These are phyloP conservation scores for Globisporangium uncinulatum DNA, from an alignment of 352 stramenopile genomes.

Conservation along the genomic window DNA sequence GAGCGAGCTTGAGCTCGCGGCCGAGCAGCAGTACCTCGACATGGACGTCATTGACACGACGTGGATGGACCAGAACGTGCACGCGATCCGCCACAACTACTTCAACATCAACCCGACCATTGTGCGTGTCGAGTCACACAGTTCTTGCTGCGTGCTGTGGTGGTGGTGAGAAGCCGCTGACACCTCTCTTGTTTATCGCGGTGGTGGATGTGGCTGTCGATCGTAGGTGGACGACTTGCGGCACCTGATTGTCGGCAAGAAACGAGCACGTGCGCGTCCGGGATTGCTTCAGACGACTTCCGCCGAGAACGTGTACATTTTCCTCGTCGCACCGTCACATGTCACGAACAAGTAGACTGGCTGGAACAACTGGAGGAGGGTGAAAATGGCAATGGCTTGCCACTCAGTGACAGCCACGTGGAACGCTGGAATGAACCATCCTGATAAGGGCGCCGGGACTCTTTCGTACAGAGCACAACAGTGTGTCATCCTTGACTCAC, in stretches of 20 bases:
- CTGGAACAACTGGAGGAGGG: not conserved
- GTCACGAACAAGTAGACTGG: conserved; percentile 21
- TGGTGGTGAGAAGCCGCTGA: no score
- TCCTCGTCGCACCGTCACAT: conserved; percentile 32
- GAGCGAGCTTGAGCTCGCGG: conserved; percentile 24
- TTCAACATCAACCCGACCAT: conserved; percentile 86
- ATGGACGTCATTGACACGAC: conserved; percentile 88
- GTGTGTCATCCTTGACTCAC: no score
- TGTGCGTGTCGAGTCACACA: conserved; percentile 26
- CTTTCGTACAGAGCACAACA: no score
- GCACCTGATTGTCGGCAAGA: conserved; percentile 20
- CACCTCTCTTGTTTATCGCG: no score
- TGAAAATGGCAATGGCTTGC: no score
- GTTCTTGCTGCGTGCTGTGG: no score
- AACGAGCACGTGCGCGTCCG: conserved; percentile 16
- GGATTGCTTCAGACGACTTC: conserved; percentile 18
- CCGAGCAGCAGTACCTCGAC: conserved; percentile 47
- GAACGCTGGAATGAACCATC: no score
- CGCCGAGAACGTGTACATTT: conserved; percentile 33
- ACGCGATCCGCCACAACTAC: conserved; percentile 78
- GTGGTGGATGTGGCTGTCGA: not conserved
- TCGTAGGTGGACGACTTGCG: conserved; percentile 38
- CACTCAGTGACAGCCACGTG: no score
- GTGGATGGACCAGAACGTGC: conserved; percentile 84
- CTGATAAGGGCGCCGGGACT: no score